A percentile compares a stretch with the other conserved stretches of the same genome.
phyloP scores from a whole-genome alignment of 371 early-diverging fungal species.

The Sporodiniella umbellata region DNA sequence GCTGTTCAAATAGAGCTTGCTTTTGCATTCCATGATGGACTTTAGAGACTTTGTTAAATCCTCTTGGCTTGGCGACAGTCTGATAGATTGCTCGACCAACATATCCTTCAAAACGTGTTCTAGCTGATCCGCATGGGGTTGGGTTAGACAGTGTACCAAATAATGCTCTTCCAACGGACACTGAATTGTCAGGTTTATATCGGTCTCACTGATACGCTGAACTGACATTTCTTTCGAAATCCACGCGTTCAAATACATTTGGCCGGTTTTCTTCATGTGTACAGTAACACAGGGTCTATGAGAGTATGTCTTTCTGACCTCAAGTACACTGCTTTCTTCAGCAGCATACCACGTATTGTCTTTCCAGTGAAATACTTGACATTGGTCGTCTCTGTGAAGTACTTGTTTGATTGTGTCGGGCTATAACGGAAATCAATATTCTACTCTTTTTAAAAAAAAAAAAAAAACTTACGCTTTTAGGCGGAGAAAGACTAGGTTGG shows the following conservation, averaged over 20 bases:
- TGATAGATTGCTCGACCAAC: too few relatives aligned
- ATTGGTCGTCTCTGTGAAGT: slow-evolving; percentile 20
- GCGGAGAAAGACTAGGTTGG: slow-evolving; percentile 7
- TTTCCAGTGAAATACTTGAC: slow-evolving; percentile 46
- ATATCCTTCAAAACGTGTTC: slow-evolving; percentile 17
- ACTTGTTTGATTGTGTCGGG: slow-evolving; percentile 27
- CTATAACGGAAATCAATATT: too few relatives aligned
- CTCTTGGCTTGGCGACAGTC: too few relatives aligned
- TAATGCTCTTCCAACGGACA: slow-evolving; percentile 23
- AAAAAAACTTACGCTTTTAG: slow-evolving; percentile 14
- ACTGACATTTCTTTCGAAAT: slow-evolving; percentile 27
- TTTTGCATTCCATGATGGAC: slow-evolving; percentile 38
- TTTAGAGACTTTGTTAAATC: slow-evolving; percentile 31
- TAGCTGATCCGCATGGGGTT: slow-evolving; percentile 18
- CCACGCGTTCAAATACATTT: slow-evolving; percentile 44
- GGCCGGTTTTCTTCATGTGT: slow-evolving; percentile 26
- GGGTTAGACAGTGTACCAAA: slow-evolving; percentile 28
- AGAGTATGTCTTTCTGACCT: slow-evolving; percentile 39
- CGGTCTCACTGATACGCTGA: slow-evolving; percentile 28
- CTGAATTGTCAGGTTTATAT: slow-evolving; percentile 22
- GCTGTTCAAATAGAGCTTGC: slow-evolving; percentile 39
- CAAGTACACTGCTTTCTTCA: slow-evolving; percentile 27
- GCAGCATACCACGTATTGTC: slow-evolving; percentile 46
- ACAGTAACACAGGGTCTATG: slow-evolving; percentile 40
- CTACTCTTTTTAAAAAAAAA: too few relatives aligned